Evolutionary conservation across 306 rosid species (phyloP).

Genomic region (Vigna hirtella): DNA sequence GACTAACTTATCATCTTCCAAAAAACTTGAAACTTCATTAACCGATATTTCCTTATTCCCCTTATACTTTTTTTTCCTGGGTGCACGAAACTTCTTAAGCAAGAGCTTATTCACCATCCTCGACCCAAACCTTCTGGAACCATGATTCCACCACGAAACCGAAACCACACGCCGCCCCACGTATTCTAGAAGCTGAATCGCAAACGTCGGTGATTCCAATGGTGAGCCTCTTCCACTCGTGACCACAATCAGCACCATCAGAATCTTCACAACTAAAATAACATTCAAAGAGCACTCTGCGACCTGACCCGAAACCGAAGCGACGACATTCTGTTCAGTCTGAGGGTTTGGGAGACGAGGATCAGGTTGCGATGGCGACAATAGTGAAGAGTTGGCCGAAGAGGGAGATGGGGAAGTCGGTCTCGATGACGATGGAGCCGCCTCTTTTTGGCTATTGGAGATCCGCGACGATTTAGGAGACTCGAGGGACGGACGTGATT

Average conservation of each 20-base stretch:
- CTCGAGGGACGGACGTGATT: too few species aligned
- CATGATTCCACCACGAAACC: background rate
- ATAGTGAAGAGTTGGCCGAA: background rate
- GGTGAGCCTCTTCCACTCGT: conserved; percentile 53
- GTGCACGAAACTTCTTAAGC: too few species aligned
- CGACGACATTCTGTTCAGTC: background rate
- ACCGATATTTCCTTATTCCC: too few species aligned
- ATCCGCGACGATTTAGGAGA: too few species aligned
- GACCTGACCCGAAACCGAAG: background rate
- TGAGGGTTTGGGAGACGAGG: background rate
- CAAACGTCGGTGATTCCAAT: conserved; percentile 73
- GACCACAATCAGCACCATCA: conserved; percentile 51
- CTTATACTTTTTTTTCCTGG: too few species aligned
- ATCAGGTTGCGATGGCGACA: background rate
- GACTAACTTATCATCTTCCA: too few species aligned
- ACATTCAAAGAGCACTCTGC: background rate
- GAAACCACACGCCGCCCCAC: conserved; percentile 48
- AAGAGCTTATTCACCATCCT: too few species aligned
- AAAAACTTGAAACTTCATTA: too few species aligned
- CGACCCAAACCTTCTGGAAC: conserved; percentile 16
- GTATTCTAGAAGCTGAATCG: conserved; percentile 62
- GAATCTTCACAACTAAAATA: conserved; percentile 42
- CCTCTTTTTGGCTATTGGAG: conserved; percentile 50
- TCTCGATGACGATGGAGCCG: conserved; percentile 75
- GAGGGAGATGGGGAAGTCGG: conserved; percentile 73